A percentile compares a stretch with the other conserved stretches of the same genome.
phyloP scores from a whole-genome alignment of 2,329 filamentous ascomycete genomes.

The Pseudohalonectria lignicola region DNA sequence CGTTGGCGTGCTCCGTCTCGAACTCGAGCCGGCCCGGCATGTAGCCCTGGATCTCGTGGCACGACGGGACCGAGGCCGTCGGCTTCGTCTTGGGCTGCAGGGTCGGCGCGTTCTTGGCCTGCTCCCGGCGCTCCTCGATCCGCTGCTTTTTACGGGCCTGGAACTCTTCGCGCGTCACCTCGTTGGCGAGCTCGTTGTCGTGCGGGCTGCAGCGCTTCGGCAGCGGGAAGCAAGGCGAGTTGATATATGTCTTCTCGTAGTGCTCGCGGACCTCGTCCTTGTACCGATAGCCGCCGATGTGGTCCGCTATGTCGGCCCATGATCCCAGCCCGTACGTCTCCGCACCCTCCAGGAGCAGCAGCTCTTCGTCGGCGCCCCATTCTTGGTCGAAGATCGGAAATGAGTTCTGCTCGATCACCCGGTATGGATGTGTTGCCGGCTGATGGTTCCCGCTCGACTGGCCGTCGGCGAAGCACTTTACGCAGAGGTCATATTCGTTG shows the following conservation, averaged over 20 bases:
- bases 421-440: slow-evolving; percentile 74
- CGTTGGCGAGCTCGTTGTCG: slow-evolving; percentile 67
- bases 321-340: slow-evolving; percentile 95
- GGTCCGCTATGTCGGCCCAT: slow-evolving; percentile 96
- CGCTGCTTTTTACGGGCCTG: slow-evolving; percentile 84
- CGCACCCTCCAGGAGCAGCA: slow-evolving; percentile 85
- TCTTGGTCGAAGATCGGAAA: slow-evolving; percentile 92
- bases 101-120: slow-evolving; percentile 71
- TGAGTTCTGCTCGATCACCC: slow-evolving; percentile 96
- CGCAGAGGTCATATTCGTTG: slow-evolving; percentile 93
- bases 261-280: slow-evolving; percentile 96
- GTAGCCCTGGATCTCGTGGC: slow-evolving; percentile 96
- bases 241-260: slow-evolving; percentile 78
- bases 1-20: slow-evolving; percentile 94
- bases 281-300: slow-evolving; percentile 87
- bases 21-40: slow-evolving; percentile 98
- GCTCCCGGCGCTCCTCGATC: slow-evolving; percentile 86
- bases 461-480: slow-evolving; percentile 83
- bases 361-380: slow-evolving; percentile 95
- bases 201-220: slow-evolving; percentile 76
- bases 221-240: slow-evolving; percentile 75
- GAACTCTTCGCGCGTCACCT: slow-evolving; percentile 83
- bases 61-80: slow-evolving; percentile 87
- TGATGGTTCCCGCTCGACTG: slow-evolving; percentile 74
- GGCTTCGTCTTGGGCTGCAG: slow-evolving; percentile 90